Evolutionary conservation across 352 stramenopile species (phyloP).

Genomic region (Phytophthora macrochlamydospora): DNA sequence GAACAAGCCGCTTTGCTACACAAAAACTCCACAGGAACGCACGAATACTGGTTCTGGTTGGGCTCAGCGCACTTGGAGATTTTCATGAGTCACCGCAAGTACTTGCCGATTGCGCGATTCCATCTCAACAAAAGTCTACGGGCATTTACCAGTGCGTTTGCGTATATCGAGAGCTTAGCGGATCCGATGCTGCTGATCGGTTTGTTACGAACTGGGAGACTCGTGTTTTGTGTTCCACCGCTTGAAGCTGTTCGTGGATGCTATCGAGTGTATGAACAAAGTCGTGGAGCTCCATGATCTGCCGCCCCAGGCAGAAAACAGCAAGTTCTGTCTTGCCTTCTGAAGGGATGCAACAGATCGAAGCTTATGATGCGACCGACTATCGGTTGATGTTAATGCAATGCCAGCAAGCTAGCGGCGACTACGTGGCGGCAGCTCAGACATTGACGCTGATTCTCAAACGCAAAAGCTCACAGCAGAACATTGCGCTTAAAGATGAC

Average conservation of each 20-base stretch:
- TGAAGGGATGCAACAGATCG: conserved; percentile 8
- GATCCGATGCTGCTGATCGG: conserved; percentile 66
- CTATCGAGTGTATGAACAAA: conserved; percentile 52
- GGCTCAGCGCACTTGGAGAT: conserved; percentile 69
- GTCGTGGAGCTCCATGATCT: conserved; percentile 34
- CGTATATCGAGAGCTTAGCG: conserved; percentile 64
- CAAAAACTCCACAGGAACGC: conserved; percentile 40
- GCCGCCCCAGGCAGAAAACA: neutral
- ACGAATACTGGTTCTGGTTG: conserved; percentile 75
- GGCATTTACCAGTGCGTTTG: conserved; percentile 64
- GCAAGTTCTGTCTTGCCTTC: conserved; percentile 1
- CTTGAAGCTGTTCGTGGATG: conserved; percentile 55
- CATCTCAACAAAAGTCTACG: conserved; percentile 57
- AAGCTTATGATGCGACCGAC: conserved; percentile 44
- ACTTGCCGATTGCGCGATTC: conserved; percentile 53
- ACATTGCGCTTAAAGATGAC: conserved; percentile 43
- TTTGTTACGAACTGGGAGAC: too few relatives aligned
- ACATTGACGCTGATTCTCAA: conserved; percentile 54
- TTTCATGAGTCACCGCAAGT: conserved; percentile 71
- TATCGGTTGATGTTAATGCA: conserved; percentile 75
- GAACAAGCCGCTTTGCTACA: conserved; percentile 57
- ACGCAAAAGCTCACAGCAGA: conserved; percentile 31
- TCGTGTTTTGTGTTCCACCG: conserved; percentile 57
- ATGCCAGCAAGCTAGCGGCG: conserved; percentile 60
- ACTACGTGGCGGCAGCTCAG: conserved; percentile 56